phyloP scores from a whole-genome alignment of 2,329 filamentous ascomycete genomes.

The Fusarium torulosum region DNA sequence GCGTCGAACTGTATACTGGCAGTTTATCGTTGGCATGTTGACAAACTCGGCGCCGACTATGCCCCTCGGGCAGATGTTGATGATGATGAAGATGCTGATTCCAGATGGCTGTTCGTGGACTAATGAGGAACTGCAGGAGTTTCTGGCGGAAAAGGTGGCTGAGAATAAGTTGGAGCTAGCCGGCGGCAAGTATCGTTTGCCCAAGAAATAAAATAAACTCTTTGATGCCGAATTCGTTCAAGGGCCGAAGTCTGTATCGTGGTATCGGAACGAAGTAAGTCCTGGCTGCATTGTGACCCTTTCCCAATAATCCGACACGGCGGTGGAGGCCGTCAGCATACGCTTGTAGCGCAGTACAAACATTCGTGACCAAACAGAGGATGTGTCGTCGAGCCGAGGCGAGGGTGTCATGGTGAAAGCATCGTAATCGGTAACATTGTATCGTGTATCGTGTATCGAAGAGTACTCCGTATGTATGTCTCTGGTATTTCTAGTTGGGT shows the following conservation, averaged over 20 bases:
- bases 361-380: constrained; percentile 14
- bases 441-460: constrained; percentile 9
- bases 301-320: constrained; percentile 12
- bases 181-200: constrained; percentile 77
- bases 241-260: constrained; percentile 12
- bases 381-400: constrained; percentile 4
- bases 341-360: constrained; percentile 21
- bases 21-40: constrained; percentile 94
- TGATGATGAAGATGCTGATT: constrained; percentile 96
- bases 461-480: no score
- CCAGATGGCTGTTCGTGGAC: constrained; percentile 90
- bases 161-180: constrained; percentile 76
- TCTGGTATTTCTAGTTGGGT: background rate
- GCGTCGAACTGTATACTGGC: constrained; percentile 79
- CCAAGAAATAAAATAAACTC: constrained; percentile 62
- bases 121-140: constrained; percentile 86
- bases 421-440: constrained; percentile 5
- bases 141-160: constrained; percentile 82
- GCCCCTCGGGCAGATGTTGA: constrained; percentile 83
- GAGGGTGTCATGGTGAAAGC: constrained; percentile 2
- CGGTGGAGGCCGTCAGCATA: constrained; percentile 18
- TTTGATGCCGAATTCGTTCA: constrained; percentile 6
- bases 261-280: constrained; percentile 23
- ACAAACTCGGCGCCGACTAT: constrained; percentile 87
- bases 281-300: constrained; percentile 34